phyloP scores from a whole-genome alignment of 108 stramenopile genomes.

The Cylindrotheca closterium region DNA sequence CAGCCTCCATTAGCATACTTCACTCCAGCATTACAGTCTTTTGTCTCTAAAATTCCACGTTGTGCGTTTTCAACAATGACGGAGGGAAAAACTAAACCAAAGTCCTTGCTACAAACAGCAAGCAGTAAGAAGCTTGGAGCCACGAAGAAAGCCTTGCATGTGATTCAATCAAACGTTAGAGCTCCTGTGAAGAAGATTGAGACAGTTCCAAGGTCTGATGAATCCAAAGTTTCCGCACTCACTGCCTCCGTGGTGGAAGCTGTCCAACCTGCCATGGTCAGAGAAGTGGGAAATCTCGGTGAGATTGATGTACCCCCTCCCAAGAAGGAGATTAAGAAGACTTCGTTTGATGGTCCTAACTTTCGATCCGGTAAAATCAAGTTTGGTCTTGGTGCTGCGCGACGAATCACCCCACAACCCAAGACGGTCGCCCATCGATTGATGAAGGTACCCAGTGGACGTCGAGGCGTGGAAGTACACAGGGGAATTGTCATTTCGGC shows the following conservation, averaged over 20 bases:
- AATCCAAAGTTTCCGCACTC: slow-evolving; percentile 26
- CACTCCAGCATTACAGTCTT: slow-evolving; percentile 38
- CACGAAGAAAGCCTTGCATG: slow-evolving; percentile 13
- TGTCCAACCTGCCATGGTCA: slow-evolving; percentile 19
- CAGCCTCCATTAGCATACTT: slow-evolving; percentile 47
- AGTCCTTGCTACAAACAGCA: slow-evolving; percentile 34
- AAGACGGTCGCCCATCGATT: neutral
- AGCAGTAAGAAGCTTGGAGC: slow-evolving; percentile 16
- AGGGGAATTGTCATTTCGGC: slow-evolving; percentile 22
- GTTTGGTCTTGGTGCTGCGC: neutral
- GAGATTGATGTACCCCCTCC: slow-evolving; percentile 24
- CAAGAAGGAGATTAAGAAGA: neutral
- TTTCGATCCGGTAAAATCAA: neutral
- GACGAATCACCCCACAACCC: slow-evolving; percentile 6
- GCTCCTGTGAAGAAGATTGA: slow-evolving; percentile 31
- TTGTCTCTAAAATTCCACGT: slow-evolving; percentile 35
- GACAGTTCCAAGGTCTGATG: slow-evolving; percentile 13
- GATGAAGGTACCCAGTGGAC: slow-evolving; percentile 2
- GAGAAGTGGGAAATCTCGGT: slow-evolving; percentile 10
- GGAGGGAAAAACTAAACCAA: too few relatives aligned
- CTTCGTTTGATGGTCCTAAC: slow-evolving; percentile 5
- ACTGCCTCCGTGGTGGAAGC: slow-evolving; percentile 14
- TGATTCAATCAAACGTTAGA: neutral
- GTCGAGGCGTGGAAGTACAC: slow-evolving; percentile 23
- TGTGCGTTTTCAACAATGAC: neutral